Base-by-base conservation (phyloP, 306 rosid species). In the Parietaria judaica region DNA sequence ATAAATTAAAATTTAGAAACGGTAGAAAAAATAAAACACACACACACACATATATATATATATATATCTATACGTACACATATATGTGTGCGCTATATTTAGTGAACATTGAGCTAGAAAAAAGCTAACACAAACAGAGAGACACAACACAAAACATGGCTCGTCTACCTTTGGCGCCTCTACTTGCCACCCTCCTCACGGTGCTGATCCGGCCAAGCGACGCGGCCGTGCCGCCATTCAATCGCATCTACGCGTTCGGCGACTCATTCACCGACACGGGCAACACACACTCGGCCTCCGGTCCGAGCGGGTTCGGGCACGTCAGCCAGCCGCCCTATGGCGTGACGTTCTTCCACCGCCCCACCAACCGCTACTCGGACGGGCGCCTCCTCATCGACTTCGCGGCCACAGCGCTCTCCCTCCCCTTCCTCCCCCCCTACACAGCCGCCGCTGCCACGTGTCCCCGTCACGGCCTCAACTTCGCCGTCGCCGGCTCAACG, bases 191-290 rank as follows among this genome's bases (percentile, higher is more conserved):
- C 66, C 1, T 15, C 69, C 16, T n/a, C 61, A 13, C 61, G 72
- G 58, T 39, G 48, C 6, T 53, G 72, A 34, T 64, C 63, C 62
- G 44, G 76, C 8, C 31, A 60, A 7, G 14, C 70, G 31, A 56
- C 14, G 3, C 71, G 72, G 31, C 56, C 83, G 31, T 23, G 14
- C 73, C 48, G 44, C 80, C 85, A 58, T 92, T 92, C 73, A 76
- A 86, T 56, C 84, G 70, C 79, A 79, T 92, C 11, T 92, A 67
- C 13, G 99, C 96, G 54, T 92, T 88, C 14, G 99, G 99, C 0
- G 96, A 92, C 72, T 92, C 99, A 0, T 92, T 86, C 66, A 92
- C 99, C 0, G 99, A 92, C 90, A 92, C 99, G 0, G 99, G 99
- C 64, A 92, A 92, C 86, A 88, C 96, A 9, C 67, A 68, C 50